Base-by-base conservation (phyloP, 73 alveolate genomes). In the Stentor coeruleus region DNA sequence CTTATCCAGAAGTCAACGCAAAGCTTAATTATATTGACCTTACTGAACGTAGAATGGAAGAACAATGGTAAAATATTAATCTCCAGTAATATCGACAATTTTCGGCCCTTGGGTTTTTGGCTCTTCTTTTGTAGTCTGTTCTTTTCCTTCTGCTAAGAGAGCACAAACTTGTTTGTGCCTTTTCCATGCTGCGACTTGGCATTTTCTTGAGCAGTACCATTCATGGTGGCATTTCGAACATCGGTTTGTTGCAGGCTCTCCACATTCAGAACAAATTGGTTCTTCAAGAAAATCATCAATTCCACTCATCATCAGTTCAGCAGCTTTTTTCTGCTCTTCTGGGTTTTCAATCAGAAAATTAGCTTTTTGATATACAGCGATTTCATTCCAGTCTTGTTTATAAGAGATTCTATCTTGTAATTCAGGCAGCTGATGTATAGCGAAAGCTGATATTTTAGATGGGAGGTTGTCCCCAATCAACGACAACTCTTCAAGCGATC, bases 191-290 rank as follows among this genome's bases (percentile, higher is more conserved):
- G 90, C 89, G 39, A 91, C 91, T 84, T 97, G 94, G 83, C 99
- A 97, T 66, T 97, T 99, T 83, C 97, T 94, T 49, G 97, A 80
- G 74, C 99, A 97, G 85, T 96, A 97, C 99, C 99, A 96, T 59
- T 92, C 94, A 81, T 93, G 87, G 89, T 96, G 95, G 84, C 99
- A 97, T 83, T 97, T 89, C 15, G 97, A 87, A 87, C 99, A 96
- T 89, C 99, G 91, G 30, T 95, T 83, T 40, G 97, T 92, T 28
- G 99, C 99, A 38, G 84, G 91, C 83, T 89, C 89, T 3, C 98
- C 98, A 79, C 99, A 96, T 59, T 91, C 91, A 75, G 59, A 14
- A 38, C 72, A 75, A 2, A 75, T 31, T 0, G 59, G 83, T 1
- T 75, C 83, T 1, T n/a, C 59, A 31, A 75, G 83, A 75, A 20